Conservation (phyloP, 179 eudicot genomes). For the Patellifolia procumbens region DNA sequence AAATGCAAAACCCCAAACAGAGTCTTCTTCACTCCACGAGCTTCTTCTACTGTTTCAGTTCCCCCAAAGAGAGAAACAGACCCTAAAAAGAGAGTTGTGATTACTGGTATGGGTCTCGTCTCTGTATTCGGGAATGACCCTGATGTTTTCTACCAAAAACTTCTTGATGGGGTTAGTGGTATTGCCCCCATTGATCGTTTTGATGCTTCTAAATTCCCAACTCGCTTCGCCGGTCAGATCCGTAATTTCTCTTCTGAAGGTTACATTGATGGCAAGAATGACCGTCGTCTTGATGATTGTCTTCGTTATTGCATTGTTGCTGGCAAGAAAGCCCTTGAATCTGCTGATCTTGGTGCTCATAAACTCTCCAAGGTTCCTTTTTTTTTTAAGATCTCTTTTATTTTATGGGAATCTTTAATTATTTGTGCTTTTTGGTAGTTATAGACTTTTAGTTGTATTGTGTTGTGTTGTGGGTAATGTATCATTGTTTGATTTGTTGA, state of each 20-base stretch:
- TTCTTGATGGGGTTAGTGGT: constrained; percentile 75
- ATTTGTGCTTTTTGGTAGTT: too few species aligned
- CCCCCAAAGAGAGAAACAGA: constrained; percentile 68
- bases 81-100: constrained; percentile 79
- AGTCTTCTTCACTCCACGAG: constrained; percentile 31
- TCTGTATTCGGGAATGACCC: constrained; percentile 79
- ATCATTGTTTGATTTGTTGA: neutral
- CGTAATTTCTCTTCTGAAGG: constrained; percentile 60
- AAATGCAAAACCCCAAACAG: neutral
- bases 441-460: neutral
- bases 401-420: too few species aligned
- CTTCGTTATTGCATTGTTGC: constrained; percentile 75
- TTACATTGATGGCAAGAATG: constrained; percentile 79
- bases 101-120: constrained; percentile 75
- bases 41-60: constrained; percentile 26
- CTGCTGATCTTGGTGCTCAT: constrained; percentile 66
- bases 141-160: constrained; percentile 59
- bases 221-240: constrained; percentile 77
- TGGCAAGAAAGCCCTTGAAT: constrained; percentile 78
- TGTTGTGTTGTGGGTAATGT: too few species aligned
- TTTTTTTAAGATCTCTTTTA: too few species aligned
- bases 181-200: constrained; percentile 63
- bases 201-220: constrained; percentile 76
- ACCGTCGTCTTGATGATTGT: constrained; percentile 68
- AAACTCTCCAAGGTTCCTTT: constrained; percentile 46